Evolutionary conservation across 257 asterid species (phyloP), one percentile per base, ranked within the genome.

Genomic region (Oldenlandia corymbosa): DNA sequence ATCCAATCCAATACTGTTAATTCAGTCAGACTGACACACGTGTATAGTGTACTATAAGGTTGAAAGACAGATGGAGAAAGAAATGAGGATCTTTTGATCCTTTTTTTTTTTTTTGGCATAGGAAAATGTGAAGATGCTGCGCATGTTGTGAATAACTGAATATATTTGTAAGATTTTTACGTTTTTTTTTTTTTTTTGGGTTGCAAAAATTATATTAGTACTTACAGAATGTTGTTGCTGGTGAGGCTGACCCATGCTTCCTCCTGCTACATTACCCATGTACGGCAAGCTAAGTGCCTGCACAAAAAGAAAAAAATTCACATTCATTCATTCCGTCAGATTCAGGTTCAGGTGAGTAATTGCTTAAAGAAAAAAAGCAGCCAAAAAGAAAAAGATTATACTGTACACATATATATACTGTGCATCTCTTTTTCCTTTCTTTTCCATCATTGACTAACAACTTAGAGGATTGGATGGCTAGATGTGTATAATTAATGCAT

Each of bases 221-320:
- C 91, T 84, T 71, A 83, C 96, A 75, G 85, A 79, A 61, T 74
- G 73, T 36, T 68, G 88, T 57, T 79, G 91, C 64, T 78, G 93
- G 69, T 74, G 88, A 42, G 66, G 76, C 76, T 74, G 90, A 37
- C 71, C 77, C 76, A 77, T 78, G 79, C 75, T 67, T 52, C 73
- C 74, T 31, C 50, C 63, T 70, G 79, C 64, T 69, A 37, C 77
- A 74, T 70, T 70, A 61, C 79, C 77, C 75, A 78, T 21, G 75
- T 74, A 71, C 32, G 83, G 83, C 32, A 79, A 70, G 60, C 79
- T 74, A 57, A 78, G 77, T 47, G 79, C 83, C 83, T 78, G 77
- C 75, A 59, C 23, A n/a, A n/a, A n/a, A n/a, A n/a, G n/a, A n/a
- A n/a, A n/a, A n/a, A n/a, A n/a, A n/a, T n/a, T 28, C 3, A 12